Conservation (phyloP, 2,329 filamentous ascomycete species). For the Xylaria sp. region DNA sequence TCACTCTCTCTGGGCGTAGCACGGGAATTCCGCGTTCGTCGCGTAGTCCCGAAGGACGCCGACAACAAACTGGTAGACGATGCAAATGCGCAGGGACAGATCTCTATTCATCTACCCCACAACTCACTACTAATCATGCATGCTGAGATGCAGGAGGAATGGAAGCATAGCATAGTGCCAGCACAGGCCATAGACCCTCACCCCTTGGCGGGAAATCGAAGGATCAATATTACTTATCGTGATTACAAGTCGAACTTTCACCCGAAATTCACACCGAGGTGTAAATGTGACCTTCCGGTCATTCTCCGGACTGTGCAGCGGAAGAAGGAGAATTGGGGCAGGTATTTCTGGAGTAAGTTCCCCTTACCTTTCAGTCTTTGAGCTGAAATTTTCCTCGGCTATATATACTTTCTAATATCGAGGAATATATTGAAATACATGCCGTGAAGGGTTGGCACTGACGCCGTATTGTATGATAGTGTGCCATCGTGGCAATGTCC, state of each 20-base stretch:
- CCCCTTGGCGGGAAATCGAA: conserved; percentile 75
- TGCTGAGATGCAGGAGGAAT: conserved; percentile 95
- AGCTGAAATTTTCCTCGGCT: not conserved
- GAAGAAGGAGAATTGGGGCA: conserved; percentile 75
- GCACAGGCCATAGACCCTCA: conserved; percentile 81
- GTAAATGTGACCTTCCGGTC: conserved; percentile 72
- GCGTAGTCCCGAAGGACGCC: conserved; percentile 67
- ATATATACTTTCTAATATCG: not conserved
- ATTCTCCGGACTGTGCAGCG: conserved; percentile 79
- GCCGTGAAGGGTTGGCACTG: not conserved
- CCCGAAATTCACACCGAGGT: conserved; percentile 77
- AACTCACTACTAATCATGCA: conserved; percentile 96
- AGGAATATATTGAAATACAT: not conserved
- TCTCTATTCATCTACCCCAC: conserved; percentile 91
- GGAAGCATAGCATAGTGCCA: conserved; percentile 87
- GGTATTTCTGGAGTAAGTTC: conserved; percentile 77
- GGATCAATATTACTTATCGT: conserved; percentile 94
- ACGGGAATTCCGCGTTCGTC: conserved; percentile 88
- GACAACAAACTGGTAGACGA: conserved; percentile 49
- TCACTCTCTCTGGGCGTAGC: conserved; percentile 89
- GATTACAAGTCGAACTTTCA: conserved; percentile 80
- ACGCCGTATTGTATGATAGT: conserved; percentile 43
- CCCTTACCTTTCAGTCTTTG: not conserved
- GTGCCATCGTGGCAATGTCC: conserved; percentile 79
- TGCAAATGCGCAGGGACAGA: conserved; percentile 76